phyloP scores from a whole-genome alignment of 2,329 filamentous ascomycete genomes.

The Trichocomaceae sp. region DNA sequence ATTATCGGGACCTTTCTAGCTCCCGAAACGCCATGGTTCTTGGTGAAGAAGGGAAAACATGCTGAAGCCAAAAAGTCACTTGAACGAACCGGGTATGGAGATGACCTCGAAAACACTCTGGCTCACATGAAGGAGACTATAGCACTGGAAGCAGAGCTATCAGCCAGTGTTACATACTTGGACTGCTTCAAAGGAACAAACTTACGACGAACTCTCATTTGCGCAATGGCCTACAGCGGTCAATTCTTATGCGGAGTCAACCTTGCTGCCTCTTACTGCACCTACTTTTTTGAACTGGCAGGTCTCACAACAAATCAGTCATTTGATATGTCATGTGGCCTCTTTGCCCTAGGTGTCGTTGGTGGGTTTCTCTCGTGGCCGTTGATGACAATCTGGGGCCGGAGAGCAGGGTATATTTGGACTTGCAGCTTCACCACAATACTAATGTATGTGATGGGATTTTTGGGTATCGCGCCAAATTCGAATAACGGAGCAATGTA shows the following conservation, averaged over 20 bases:
- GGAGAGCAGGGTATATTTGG: no score
- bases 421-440: not conserved
- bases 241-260: conserved; percentile 38
- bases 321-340: not conserved
- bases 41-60: conserved; percentile 45
- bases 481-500: conserved; percentile 25
- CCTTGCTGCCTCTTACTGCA: conserved; percentile 46
- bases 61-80: conserved; percentile 17
- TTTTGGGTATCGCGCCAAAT: not conserved
- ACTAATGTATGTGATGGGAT: not conserved
- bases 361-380: not conserved
- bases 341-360: not conserved
- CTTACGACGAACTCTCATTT: not conserved
- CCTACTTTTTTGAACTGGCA: conserved; percentile 42
- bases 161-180: not conserved
- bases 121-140: not conserved
- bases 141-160: not conserved
- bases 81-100: no score
- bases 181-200: not conserved
- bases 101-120: not conserved
- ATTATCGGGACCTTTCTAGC: not conserved
- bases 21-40: conserved; percentile 47
- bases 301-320: not conserved
- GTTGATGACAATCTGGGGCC: not conserved
- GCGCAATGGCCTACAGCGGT: not conserved